Evolutionary conservation across 257 asterid species (phyloP).

Genomic region (Solanum chiquidenum): DNA sequence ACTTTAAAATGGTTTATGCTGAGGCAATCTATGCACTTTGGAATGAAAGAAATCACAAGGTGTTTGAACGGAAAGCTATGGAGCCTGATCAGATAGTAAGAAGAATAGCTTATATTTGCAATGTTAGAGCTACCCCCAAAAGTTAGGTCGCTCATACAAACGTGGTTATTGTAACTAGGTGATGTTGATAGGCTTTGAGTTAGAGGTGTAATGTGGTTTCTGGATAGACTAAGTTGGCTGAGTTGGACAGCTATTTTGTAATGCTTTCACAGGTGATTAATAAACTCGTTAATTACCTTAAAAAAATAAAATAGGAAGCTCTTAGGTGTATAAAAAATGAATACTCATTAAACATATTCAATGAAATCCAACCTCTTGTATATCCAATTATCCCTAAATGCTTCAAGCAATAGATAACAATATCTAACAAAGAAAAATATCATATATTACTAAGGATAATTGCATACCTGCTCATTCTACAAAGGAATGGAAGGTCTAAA

Average conservation of each 20-base stretch:
- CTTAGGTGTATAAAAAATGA: not conserved
- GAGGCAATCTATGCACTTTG: not conserved
- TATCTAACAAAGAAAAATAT: not conserved
- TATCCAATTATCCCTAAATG: not conserved
- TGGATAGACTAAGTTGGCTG: not conserved
- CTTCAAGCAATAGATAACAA: not conserved
- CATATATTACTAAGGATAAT: not conserved
- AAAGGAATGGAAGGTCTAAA: slow-evolving; percentile 74
- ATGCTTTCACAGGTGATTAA: not conserved
- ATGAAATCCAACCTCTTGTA: not conserved
- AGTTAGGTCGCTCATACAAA: not conserved
- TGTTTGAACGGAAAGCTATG: no score
- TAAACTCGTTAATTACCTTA: not conserved
- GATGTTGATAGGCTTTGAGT: not conserved
- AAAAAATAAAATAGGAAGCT: not conserved
- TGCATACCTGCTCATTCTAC: slow-evolving; percentile 82
- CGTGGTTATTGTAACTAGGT: not conserved
- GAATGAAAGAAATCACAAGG: no score
- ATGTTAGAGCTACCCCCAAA: not conserved
- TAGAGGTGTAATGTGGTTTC: not conserved
- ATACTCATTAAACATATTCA: not conserved
- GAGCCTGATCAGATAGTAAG: not conserved
- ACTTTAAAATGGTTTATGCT: not conserved
- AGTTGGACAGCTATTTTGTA: not conserved
- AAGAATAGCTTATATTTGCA: not conserved